Evolutionary conservation across 2,329 filamentous ascomycete species (phyloP).

Genomic region (Ascochyta lentis): DNA sequence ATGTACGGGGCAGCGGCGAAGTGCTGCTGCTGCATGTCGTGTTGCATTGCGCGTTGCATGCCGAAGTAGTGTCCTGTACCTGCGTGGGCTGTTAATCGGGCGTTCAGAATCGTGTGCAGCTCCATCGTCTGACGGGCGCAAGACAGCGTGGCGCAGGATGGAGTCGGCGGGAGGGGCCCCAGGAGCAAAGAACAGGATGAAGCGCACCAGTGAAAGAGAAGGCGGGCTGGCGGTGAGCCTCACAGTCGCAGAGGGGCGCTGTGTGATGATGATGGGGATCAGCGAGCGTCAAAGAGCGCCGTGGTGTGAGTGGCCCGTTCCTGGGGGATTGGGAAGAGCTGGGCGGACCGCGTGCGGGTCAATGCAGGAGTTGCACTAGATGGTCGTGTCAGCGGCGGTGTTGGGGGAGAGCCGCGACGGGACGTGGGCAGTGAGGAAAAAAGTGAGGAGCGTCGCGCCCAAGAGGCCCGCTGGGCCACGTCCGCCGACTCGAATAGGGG

Average conservation of each 20-base stretch:
- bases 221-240: constrained; percentile 34
- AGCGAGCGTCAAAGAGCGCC: constrained; percentile 26
- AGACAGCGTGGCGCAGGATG: constrained; percentile 27
- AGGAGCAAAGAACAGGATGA: constrained; percentile 38
- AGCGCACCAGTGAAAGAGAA: constrained; percentile 41
- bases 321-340: constrained; percentile 34
- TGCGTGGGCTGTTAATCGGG: constrained; percentile 50
- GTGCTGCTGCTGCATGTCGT: constrained; percentile 51
- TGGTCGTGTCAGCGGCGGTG: constrained; percentile 38
- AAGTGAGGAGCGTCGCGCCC: constrained; percentile 29
- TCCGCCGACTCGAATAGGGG: constrained; percentile 43
- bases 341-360: constrained; percentile 48
- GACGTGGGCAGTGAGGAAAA: constrained; percentile 20
- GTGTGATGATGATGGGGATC: constrained; percentile 31
- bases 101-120: constrained; percentile 52
- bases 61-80: constrained; percentile 45
- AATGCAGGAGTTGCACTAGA: constrained; percentile 49
- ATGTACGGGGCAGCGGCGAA: constrained; percentile 57
- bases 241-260: constrained; percentile 31
- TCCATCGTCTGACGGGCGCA: constrained; percentile 41
- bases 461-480: constrained; percentile 41
- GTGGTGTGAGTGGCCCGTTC: constrained; percentile 40
- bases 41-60: constrained; percentile 53
- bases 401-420: constrained; percentile 22
- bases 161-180: constrained; percentile 22